Evolutionary conservation across 805 yeast genomes (phyloP).

Genomic region (Nakazawaea ishiwadae): DNA sequence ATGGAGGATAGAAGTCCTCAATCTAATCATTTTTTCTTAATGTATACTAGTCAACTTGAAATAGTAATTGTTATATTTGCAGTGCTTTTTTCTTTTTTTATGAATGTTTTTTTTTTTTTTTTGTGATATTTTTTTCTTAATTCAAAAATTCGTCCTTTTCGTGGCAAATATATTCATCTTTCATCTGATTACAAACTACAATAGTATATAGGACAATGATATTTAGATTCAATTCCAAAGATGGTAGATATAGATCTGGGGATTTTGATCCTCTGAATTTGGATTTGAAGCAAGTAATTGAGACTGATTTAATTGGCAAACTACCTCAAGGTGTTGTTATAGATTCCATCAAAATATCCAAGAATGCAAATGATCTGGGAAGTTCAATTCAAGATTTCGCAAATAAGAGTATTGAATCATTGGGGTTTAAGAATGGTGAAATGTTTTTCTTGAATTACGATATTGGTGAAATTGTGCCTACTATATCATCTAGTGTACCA

Average conservation of each 20-base stretch:
- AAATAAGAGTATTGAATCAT: constrained; percentile 28
- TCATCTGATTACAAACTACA: not conserved
- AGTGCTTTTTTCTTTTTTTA: not conserved
- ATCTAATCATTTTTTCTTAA: no score
- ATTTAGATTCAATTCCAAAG: constrained; percentile 75
- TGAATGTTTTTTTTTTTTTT: not conserved
- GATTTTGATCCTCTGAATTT: constrained; percentile 32
- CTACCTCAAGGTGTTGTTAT: constrained; percentile 30
- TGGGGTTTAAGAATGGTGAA: constrained; percentile 58
- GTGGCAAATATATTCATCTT: constrained; percentile 2
- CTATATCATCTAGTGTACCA: not conserved
- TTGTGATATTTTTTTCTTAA: not conserved
- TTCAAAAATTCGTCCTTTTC: not conserved
- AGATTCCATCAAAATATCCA: constrained; percentile 33
- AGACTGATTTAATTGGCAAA: constrained; percentile 20
- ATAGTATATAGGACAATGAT: constrained; percentile 35
- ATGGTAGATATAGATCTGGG: constrained; percentile 72
- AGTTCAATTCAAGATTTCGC: constrained; percentile 28
- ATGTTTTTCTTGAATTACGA: constrained; percentile 43
- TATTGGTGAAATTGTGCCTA: constrained; percentile 11
- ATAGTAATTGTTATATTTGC: no score
- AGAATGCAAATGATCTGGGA: constrained; percentile 40
- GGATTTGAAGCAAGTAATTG: constrained; percentile 4
- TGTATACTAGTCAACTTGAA: no score
- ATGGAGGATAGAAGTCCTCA: not conserved